Conservation (phyloP, 192 early-diverging fungal species). For the Dispira parvispora region DNA sequence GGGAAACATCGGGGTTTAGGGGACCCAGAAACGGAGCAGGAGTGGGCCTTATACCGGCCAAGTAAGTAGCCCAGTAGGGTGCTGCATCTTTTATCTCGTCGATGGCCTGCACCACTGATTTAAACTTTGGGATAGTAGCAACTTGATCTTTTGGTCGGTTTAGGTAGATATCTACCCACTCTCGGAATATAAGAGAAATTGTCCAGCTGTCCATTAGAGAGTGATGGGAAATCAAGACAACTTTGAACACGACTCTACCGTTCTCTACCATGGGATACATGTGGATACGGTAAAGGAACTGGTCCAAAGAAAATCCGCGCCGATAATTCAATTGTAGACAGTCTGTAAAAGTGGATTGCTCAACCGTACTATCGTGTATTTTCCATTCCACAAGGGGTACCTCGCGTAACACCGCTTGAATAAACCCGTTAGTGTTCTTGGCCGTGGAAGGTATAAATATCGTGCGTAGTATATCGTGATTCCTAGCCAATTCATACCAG, state of each 20-base stretch:
- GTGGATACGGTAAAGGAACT: background rate
- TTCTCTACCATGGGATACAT: background rate
- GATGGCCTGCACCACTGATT: background rate
- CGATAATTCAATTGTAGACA: background rate
- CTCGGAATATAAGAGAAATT: background rate
- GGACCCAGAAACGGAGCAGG: background rate
- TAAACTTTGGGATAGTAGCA: background rate
- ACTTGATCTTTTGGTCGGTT: no score
- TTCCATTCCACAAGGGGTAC: background rate
- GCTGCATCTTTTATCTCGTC: background rate
- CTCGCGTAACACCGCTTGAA: no score
- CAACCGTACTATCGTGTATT: background rate
- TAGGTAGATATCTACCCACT: background rate
- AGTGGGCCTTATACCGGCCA: background rate
- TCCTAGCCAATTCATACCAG: background rate
- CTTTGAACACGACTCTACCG: background rate
- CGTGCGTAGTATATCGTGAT: background rate
- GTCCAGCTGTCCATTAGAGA: background rate
- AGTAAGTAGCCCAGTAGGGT: background rate
- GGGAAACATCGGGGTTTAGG: no score
- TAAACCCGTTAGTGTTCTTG: background rate
- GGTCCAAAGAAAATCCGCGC: background rate
- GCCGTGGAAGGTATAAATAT: background rate
- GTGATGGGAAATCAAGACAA: background rate
- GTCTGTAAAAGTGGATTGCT: background rate